phyloP scores from a whole-genome alignment of 306 rosid genomes.

The Inga leiocalycina region DNA sequence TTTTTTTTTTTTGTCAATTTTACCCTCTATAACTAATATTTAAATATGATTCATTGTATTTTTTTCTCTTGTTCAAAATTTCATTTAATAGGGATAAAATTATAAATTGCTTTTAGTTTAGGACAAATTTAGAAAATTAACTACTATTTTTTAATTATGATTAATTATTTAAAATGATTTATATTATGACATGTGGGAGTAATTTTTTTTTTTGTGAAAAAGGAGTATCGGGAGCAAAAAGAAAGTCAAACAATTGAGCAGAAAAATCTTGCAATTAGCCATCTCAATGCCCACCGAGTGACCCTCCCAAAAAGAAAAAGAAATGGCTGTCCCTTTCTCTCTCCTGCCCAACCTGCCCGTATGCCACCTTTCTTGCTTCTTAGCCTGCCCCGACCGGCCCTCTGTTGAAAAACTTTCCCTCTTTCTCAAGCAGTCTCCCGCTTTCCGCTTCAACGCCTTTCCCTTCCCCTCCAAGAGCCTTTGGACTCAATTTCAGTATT shows the following conservation, averaged over 20 bases:
- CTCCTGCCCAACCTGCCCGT: constrained; percentile 49
- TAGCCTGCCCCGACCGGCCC: constrained; percentile 49
- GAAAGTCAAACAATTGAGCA: constrained; percentile 49
- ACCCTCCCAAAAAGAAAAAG: constrained; percentile 34
- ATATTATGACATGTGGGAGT: too few relatives aligned
- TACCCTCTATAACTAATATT: too few relatives aligned
- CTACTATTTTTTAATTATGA: too few relatives aligned
- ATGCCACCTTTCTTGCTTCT: constrained; percentile 25
- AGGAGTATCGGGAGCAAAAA: too few relatives aligned
- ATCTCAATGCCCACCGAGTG: constrained; percentile 17
- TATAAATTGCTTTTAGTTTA: too few relatives aligned
- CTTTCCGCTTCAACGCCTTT: constrained; percentile 38
- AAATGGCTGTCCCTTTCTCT: constrained; percentile 55
- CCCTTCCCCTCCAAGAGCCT: constrained; percentile 17
- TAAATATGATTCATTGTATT: too few relatives aligned
- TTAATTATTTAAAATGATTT: too few relatives aligned
- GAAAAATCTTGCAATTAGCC: constrained; percentile 26
- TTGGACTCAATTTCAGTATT: constrained; percentile 33
- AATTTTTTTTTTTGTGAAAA: too few relatives aligned
- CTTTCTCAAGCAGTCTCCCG: constrained; percentile 48
- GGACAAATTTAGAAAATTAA: too few relatives aligned
- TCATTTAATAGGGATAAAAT: too few relatives aligned
- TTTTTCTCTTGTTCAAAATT: too few relatives aligned
- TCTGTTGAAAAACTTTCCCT: constrained; percentile 40
- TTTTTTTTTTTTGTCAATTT: too few relatives aligned